Evolutionary conservation across 2,329 filamentous ascomycete species (phyloP).

Genomic region (Hymenoscyphus fructigenus): DNA sequence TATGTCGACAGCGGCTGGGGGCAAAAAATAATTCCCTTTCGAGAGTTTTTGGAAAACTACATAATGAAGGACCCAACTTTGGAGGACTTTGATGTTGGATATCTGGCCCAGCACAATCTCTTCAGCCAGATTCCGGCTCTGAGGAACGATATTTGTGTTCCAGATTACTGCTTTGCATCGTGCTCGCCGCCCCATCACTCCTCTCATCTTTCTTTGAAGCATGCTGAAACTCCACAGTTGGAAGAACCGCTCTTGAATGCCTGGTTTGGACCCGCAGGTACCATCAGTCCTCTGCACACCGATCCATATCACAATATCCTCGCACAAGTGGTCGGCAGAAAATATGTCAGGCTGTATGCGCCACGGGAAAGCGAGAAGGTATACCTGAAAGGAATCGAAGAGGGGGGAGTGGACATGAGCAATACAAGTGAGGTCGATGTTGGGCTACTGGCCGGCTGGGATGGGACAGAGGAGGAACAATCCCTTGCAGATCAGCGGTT

Average conservation of each 20-base stretch:
- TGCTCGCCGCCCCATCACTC: constrained; percentile 56
- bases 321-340: constrained; percentile 82
- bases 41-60: constrained; percentile 59
- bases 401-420: constrained; percentile 78
- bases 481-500: constrained; percentile 25
- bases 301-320: constrained; percentile 94
- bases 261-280: constrained; percentile 87
- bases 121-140: constrained; percentile 79
- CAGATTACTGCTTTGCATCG: constrained; percentile 79
- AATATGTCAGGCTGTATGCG: constrained; percentile 87
- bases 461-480: constrained; percentile 36
- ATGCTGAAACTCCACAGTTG: constrained; percentile 42
- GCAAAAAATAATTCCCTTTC: constrained; percentile 76
- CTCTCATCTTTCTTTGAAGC: constrained; percentile 45
- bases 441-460: constrained; percentile 64
- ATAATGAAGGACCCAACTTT: constrained; percentile 14
- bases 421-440: constrained; percentile 85
- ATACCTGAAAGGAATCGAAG: constrained; percentile 61
- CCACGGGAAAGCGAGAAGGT: constrained; percentile 60
- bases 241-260: constrained; percentile 75
- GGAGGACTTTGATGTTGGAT: constrained; percentile 56
- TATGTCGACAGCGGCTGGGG: constrained; percentile 87
- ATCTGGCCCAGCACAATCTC: constrained; percentile 90
- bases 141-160: constrained; percentile 71
- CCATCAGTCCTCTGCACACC: constrained; percentile 89